Evolutionary conservation across 1,284 basidiomycete species (phyloP).

Genomic region (Peniophora sp.): DNA sequence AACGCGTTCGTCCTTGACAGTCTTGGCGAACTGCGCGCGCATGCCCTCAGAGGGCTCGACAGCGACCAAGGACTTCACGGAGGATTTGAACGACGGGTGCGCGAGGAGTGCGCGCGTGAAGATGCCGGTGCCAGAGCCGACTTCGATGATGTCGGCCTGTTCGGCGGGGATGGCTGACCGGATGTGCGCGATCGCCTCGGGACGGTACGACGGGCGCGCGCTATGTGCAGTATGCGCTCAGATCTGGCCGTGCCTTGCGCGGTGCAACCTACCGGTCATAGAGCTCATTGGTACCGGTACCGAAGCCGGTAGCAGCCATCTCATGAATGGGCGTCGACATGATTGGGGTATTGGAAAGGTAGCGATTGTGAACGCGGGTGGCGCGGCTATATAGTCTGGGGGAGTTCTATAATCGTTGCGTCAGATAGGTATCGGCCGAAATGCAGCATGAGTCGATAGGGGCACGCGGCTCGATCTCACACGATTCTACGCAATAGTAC

Average conservation of each 20-base stretch:
- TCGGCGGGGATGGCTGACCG: constrained; percentile 27
- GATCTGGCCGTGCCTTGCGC: constrained; percentile 6
- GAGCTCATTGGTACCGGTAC: constrained; percentile 61
- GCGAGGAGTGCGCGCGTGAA: constrained; percentile 71
- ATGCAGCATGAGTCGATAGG: too few relatives aligned
- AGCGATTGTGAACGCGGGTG: too few relatives aligned
- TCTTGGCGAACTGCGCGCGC: constrained; percentile 51
- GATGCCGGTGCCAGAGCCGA: constrained; percentile 71
- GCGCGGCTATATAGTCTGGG: too few relatives aligned
- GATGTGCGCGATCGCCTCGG: constrained; percentile 47
- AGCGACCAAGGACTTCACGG: constrained; percentile 47
- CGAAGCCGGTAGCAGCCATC: constrained; percentile 61
- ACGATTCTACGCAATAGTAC: too few relatives aligned
- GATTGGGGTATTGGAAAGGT: neutral
- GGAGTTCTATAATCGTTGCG: too few relatives aligned
- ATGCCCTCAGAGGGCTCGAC: constrained; percentile 72
- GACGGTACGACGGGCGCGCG: constrained; percentile 66
- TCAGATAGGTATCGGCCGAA: too few relatives aligned
- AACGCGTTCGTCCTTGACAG: constrained; percentile 42
- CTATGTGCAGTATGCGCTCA: constrained; percentile 23
- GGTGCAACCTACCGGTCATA: constrained; percentile 51
- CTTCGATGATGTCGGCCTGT: constrained; percentile 24
- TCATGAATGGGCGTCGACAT: constrained; percentile 29
- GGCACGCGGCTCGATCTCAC: too few relatives aligned
- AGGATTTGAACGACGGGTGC: constrained; percentile 44